Conservation (phyloP, 257 asterid genomes). For the Fraxinus cuspidata region DNA sequence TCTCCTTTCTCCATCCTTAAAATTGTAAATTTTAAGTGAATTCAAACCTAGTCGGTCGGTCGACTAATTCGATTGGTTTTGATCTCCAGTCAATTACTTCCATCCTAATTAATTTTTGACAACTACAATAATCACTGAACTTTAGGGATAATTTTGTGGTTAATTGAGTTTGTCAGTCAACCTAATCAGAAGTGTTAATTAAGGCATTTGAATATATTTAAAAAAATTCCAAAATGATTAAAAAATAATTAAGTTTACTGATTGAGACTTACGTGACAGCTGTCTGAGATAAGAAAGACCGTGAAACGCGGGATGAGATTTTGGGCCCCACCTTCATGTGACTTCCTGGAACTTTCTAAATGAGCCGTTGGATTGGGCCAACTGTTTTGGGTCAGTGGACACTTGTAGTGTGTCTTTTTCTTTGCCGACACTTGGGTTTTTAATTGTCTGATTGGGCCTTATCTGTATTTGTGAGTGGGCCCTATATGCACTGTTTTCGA, state of each 20-base stretch:
- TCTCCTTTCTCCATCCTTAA: too few species aligned
- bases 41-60: too few species aligned
- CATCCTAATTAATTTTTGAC: too few species aligned
- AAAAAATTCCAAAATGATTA: not conserved
- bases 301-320: not conserved
- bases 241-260: too few species aligned
- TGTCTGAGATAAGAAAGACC: not conserved
- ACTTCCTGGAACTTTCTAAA: not conserved
- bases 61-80: too few species aligned
- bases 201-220: not conserved
- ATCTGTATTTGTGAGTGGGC: not conserved
- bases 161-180: not conserved
- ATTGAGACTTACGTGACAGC: not conserved
- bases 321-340: not conserved
- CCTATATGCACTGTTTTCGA: not conserved
- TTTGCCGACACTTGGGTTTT: not conserved
- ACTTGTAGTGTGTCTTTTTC: not conserved
- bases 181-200: not conserved
- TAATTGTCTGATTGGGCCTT: not conserved
- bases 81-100: too few species aligned
- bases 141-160: not conserved
- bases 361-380: slow-evolving; percentile 6
- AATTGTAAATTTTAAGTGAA: too few species aligned
- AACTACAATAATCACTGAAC: too few species aligned
- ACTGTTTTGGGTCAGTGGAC: slow-evolving; percentile 4